Percentiles rank a stretch among this genome's conserved stretches.
Conservation (phyloP, 169 alveolate genomes). For the Sarcocystis neurona region DNA sequence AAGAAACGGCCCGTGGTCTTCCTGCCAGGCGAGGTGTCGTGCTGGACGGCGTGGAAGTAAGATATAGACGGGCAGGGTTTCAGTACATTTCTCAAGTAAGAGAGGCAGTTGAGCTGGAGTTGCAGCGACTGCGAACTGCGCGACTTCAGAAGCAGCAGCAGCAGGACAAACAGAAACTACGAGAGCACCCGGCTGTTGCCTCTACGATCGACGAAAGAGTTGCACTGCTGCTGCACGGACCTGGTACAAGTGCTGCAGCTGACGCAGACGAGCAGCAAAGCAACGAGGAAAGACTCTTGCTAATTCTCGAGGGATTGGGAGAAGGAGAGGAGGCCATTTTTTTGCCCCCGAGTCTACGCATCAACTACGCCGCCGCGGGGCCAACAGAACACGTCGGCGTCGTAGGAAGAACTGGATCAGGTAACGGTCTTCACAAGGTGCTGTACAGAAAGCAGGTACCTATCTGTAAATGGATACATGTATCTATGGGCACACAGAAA, state of each 20-base stretch:
- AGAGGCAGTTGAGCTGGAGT: neutral
- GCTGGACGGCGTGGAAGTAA: neutral
- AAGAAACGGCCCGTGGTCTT: too few species aligned
- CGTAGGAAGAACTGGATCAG: conserved; percentile 91
- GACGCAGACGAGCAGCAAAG: too few species aligned
- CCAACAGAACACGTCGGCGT: conserved; percentile 81
- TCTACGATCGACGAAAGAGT: neutral
- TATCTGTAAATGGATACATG: too few species aligned
- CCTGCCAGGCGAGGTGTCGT: neutral
- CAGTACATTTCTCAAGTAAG: neutral
- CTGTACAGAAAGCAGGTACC: too few species aligned
- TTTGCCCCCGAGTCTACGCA: conserved; percentile 74
- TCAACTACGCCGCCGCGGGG: conserved; percentile 72
- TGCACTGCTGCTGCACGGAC: too few species aligned
- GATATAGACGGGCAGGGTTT: conserved; percentile 26
- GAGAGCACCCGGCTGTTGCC: too few species aligned
- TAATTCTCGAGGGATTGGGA: neutral
- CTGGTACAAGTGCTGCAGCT: too few species aligned
- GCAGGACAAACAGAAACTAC: too few species aligned
- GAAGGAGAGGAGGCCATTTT: conserved; percentile 42
- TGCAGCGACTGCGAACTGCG: neutral
- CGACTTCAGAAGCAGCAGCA: neutral
- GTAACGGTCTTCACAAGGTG: too few species aligned
- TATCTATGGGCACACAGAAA: too few species aligned
- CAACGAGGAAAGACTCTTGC: too few species aligned